Percentiles rank a stretch among this genome's conserved stretches.
Conservation (phyloP, 805 yeast species). For the Candida peoriensis region DNA sequence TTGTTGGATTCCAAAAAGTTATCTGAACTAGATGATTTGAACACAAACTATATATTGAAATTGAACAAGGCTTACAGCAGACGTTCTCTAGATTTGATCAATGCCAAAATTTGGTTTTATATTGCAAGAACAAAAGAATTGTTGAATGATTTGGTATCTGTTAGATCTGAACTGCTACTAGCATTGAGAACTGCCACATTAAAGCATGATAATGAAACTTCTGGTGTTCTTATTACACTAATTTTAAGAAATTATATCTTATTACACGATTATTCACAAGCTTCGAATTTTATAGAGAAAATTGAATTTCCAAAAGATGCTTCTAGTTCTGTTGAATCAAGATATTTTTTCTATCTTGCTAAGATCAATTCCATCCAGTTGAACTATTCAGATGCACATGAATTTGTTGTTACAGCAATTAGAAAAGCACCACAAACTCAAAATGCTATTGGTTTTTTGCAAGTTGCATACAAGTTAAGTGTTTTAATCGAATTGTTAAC, state of each 20-base stretch:
- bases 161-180: constrained; percentile 65
- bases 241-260: constrained; percentile 75
- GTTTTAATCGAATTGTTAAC: constrained; percentile 86
- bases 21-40: constrained; percentile 46
- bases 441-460: constrained; percentile 80
- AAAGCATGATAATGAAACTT: constrained; percentile 89
- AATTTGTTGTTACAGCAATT: constrained; percentile 87
- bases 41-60: constrained; percentile 41
- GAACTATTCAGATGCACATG: constrained; percentile 86
- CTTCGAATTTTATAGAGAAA: constrained; percentile 84
- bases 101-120: constrained; percentile 93
- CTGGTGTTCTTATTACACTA: constrained; percentile 81
- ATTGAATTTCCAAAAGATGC: constrained; percentile 83
- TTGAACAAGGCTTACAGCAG: constrained; percentile 60
- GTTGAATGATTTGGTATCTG: constrained; percentile 40
- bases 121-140: constrained; percentile 74
- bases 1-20: constrained; percentile 59
- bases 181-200: constrained; percentile 84
- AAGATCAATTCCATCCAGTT: constrained; percentile 86
- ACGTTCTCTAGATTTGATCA: constrained; percentile 78
- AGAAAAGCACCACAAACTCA: constrained; percentile 93
- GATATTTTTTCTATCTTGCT: constrained; percentile 90
- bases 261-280: constrained; percentile 78
- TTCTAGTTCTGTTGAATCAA: constrained; percentile 81
- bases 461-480: constrained; percentile 82